Base-by-base conservation (phyloP, 139 green algal species). In the Cymbomonas tetramitiformis region DNA sequence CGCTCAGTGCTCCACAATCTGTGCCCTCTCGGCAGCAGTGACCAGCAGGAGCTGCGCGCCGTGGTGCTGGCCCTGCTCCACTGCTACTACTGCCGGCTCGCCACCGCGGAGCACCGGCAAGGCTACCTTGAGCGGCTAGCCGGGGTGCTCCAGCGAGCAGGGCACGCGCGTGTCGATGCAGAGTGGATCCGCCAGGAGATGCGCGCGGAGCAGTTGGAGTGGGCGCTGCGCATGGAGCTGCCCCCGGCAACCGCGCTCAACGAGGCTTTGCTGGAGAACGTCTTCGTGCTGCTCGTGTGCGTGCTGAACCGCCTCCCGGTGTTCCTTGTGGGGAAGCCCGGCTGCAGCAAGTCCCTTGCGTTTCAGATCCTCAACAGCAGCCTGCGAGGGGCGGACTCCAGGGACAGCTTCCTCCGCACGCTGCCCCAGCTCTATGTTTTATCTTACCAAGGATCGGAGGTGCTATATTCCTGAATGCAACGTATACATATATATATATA, bases 201-300 rank as follows among this genome's bases (percentile, higher is more conserved):
- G 46, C 21, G 26, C 24, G 65, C 31, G 15, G 51, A 68, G 59
- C 51, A 69, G 53, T 25, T 34, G 30, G 65, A 68, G n/a, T 64
- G 54, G 15, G 23, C 64, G 7, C 19, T 25, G 12, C 30, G 51
- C 2, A 73, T 73, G 65, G 65, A 64, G 59, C 36, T 73, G 51
- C 59, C 60, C 8, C 0, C 50, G 12, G 41, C 43, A 4, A 56
- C 58, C 0, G 64, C 64, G 6, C 7, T 34, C 3, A 66, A 71
- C 44, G 32, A 56, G 36, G 64, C 56, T 1, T 25, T 71, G 10
- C 32, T 25, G 23, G 64, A 71, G 56, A 66, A 61, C 34, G 48
- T 73, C 25, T 73, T 73, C 46, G 51, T 64, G 30, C 28, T 38
- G 32, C 33, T 69, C 41, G 65, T 73, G n/a, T 69, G 59, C 38